Evolutionary conservation across 371 early-diverging fungal genomes (phyloP).

Genomic region (Apophysomyces elegans): DNA sequence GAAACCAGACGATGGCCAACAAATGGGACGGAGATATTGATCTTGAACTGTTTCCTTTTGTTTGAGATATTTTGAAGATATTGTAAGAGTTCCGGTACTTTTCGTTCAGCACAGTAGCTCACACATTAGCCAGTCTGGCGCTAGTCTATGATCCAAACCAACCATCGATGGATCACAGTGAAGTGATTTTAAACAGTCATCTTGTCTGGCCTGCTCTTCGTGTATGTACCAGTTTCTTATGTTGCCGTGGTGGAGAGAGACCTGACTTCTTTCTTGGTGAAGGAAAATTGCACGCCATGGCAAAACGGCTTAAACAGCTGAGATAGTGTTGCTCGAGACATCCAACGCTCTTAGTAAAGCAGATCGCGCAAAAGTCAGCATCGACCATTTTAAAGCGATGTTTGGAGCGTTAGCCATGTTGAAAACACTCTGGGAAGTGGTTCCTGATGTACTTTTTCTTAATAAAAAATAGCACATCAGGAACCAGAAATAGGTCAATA

Average conservation of each 20-base stretch:
- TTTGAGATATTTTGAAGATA: not conserved
- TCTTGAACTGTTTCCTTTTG: not conserved
- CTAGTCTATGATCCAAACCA: not conserved
- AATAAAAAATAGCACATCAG: too few relatives aligned
- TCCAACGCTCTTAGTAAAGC: conserved; percentile 8
- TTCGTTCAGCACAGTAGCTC: not conserved
- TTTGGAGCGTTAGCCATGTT: conserved; percentile 24
- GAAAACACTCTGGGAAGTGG: not conserved
- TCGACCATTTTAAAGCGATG: conserved; percentile 23
- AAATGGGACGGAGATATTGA: not conserved
- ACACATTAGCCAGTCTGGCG: not conserved
- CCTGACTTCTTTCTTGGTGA: conserved; percentile 12
- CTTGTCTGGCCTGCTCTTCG: too few relatives aligned
- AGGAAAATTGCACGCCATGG: conserved; percentile 10
- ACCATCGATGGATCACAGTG: not conserved
- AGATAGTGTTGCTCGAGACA: conserved; percentile 16
- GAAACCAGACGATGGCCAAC: not conserved
- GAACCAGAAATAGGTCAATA: too few relatives aligned
- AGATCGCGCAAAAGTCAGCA: conserved; percentile 6
- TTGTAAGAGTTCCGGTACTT: not conserved
- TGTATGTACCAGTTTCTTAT: not conserved
- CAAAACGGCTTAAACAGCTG: not conserved
- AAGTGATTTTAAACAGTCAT: too few relatives aligned
- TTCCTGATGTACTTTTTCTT: too few relatives aligned
- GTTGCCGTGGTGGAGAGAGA: not conserved